A percentile compares a stretch with the other conserved stretches of the same genome.
These are phyloP conservation scores for Kernera saxatilis DNA, from an alignment of 345 rosid species.

Conservation along the genomic window DNA sequence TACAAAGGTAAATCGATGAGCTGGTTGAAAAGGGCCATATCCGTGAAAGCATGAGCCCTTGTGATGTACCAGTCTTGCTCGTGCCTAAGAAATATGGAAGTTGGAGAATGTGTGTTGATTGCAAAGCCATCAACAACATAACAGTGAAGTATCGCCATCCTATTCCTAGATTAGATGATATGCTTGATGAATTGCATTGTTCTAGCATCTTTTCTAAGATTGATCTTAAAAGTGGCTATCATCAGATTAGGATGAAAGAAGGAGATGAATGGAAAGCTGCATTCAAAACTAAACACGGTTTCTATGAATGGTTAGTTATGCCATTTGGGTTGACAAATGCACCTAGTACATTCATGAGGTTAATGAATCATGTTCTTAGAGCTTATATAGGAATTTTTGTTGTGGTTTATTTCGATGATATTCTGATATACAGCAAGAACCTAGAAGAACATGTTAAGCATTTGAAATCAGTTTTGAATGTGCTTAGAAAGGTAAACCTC, in stretches of 20 bases:
- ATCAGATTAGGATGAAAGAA: background rate
- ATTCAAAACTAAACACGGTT: background rate
- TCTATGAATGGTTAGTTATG: background rate
- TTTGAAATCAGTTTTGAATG: rapidly evolving
- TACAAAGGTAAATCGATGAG: no score
- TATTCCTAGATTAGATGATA: no score
- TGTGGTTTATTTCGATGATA: background rate
- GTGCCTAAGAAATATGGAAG: no score
- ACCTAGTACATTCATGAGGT: background rate
- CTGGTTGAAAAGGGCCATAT: no score
- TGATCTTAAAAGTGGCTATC: background rate
- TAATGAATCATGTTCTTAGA: background rate
- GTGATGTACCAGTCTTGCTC: no score
- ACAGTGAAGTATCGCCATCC: no score
- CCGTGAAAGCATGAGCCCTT: no score
- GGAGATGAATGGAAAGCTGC: background rate
- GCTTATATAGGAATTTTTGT: background rate
- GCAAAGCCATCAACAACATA: no score
- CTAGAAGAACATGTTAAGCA: background rate
- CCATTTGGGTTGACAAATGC: background rate
- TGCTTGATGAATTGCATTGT: no score
- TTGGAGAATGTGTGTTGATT: no score
- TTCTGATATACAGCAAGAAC: background rate
- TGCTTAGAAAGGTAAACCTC: background rate
- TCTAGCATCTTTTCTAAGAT: background rate